Evolutionary conservation across 805 yeast genomes (phyloP).

Genomic region (Candida wancherniae): DNA sequence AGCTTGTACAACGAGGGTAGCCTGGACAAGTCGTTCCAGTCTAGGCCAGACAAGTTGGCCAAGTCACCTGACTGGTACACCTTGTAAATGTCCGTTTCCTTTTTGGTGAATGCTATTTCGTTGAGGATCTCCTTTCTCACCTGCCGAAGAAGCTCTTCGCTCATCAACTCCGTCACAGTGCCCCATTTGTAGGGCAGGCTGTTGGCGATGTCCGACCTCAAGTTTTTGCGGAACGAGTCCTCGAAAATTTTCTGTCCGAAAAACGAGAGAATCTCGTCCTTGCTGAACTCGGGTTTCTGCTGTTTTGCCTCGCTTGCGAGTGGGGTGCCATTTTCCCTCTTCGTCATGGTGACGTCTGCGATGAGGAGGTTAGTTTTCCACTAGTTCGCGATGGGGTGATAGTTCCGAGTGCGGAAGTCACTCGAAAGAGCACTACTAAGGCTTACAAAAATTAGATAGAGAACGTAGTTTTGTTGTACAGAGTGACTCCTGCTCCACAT

Average conservation of each 20-base stretch:
- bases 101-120: slow-evolving; percentile 85
- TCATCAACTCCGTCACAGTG: slow-evolving; percentile 63
- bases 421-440: too few relatives aligned
- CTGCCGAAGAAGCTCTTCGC: slow-evolving; percentile 68
- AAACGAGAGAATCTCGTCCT: slow-evolving; percentile 34
- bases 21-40: slow-evolving; percentile 66
- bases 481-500: too few relatives aligned
- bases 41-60: slow-evolving; percentile 84
- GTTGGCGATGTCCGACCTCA: slow-evolving; percentile 42
- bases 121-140: slow-evolving; percentile 82
- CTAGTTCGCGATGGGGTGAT: too few relatives aligned
- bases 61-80: slow-evolving; percentile 87
- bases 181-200: slow-evolving; percentile 92
- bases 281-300: slow-evolving; percentile 16
- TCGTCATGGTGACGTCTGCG: too few relatives aligned
- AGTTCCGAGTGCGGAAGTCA: too few relatives aligned
- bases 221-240: slow-evolving; percentile 29
- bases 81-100: slow-evolving; percentile 96
- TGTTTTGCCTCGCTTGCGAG: slow-evolving; percentile 2
- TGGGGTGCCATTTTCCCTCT: too few relatives aligned
- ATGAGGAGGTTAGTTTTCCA: too few relatives aligned
- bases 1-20: slow-evolving; percentile 73
- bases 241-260: slow-evolving; percentile 50
- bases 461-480: too few relatives aligned
- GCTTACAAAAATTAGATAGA: too few relatives aligned